phyloP scores from a whole-genome alignment of 768 basidiomycete genomes.

The Kwoniella dendrophila region DNA sequence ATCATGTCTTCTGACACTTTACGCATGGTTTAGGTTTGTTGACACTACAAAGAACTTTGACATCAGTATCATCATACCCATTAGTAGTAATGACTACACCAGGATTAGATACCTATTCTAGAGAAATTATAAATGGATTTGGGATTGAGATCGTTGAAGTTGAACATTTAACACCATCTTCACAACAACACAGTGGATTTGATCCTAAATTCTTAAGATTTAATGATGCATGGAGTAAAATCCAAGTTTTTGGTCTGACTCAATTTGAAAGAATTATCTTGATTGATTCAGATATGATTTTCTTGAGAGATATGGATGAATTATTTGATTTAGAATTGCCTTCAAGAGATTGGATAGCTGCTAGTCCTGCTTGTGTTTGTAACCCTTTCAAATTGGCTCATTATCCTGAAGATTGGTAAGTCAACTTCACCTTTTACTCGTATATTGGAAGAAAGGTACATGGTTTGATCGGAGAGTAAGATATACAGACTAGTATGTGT shows the following conservation, averaged over 20 bases:
- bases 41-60: conserved; percentile 65
- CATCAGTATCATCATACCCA: conserved; percentile 68
- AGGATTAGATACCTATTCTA: conserved; percentile 61
- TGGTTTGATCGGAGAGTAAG: not conserved
- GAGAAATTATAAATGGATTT: conserved; percentile 61
- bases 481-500: too few species aligned
- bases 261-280: conserved; percentile 54
- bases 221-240: conserved; percentile 69
- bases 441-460: not conserved
- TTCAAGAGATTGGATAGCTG: conserved; percentile 72
- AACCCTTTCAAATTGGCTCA: conserved; percentile 81
- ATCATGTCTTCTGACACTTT: not conserved
- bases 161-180: conserved; percentile 36
- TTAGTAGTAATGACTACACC: conserved; percentile 76
- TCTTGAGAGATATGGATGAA: conserved; percentile 49
- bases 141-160: conserved; percentile 60
- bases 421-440: not conserved
- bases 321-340: conserved; percentile 50
- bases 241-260: conserved; percentile 56
- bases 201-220: conserved; percentile 61
- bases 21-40: conserved; percentile 62
- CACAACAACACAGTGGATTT: conserved; percentile 59
- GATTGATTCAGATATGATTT: conserved; percentile 55
- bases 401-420: conserved; percentile 86
- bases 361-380: conserved; percentile 87